Conservation (phyloP, 73 alveolate species). For the Uronychia binucleata region DNA sequence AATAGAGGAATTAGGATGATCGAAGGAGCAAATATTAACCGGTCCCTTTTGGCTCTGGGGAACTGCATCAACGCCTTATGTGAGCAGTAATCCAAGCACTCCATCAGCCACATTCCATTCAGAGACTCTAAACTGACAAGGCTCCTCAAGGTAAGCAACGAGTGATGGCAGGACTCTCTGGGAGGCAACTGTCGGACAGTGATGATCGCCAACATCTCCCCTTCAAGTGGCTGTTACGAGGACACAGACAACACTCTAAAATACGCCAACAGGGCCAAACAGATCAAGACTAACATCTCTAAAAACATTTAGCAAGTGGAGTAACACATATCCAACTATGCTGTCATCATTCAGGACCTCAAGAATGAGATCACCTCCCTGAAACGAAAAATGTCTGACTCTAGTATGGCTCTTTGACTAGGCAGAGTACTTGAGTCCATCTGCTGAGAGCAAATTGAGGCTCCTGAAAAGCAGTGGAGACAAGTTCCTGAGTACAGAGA, state of each 20-base stretch:
- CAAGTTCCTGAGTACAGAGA: slow-evolving; percentile 4
- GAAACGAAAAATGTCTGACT: slow-evolving; percentile 17
- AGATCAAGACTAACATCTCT: slow-evolving; percentile 93
- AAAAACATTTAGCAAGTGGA: slow-evolving; percentile 94
- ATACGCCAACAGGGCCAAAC: slow-evolving; percentile 99
- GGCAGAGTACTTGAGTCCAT: neutral
- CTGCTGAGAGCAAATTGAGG: slow-evolving; percentile 5
- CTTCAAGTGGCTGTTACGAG: slow-evolving; percentile 89
- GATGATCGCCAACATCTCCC: slow-evolving; percentile 98
- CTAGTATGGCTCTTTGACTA: neutral
- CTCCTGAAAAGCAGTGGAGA: neutral
- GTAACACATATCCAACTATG: slow-evolving; percentile 96
- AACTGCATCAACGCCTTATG: slow-evolving; percentile 99
- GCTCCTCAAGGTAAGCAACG: slow-evolving; percentile 68
- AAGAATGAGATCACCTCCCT: slow-evolving; percentile 72
- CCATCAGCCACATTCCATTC: slow-evolving; percentile 92
- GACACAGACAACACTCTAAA: slow-evolving; percentile 99
- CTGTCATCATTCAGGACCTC: slow-evolving; percentile 88
- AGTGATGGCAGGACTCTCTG: slow-evolving; percentile 83
- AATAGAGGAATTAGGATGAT: slow-evolving; percentile 97
- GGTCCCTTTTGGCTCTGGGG: slow-evolving; percentile 96
- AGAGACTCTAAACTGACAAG: slow-evolving; percentile 99
- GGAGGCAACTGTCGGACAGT: slow-evolving; percentile 99
- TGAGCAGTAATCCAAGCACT: slow-evolving; percentile 78
- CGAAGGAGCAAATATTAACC: slow-evolving; percentile 98